Conservation (phyloP, 306 rosid genomes). For the Ziziphus jujuba region DNA sequence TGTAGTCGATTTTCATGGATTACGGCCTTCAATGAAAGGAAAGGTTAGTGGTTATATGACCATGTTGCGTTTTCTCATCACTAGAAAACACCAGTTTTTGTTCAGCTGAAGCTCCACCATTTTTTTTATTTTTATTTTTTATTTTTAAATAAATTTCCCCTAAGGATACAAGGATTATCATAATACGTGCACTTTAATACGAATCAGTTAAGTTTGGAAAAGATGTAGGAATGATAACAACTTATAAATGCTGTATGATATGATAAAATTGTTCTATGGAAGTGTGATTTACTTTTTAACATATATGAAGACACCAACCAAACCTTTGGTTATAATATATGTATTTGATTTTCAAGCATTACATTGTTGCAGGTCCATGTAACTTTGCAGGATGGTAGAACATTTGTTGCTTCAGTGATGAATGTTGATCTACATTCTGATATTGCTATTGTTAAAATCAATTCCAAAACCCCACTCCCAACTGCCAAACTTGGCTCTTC, state of each 20-base stretch:
- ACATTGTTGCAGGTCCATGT: conserved; percentile 61
- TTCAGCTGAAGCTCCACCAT: neutral
- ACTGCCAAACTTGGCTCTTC: conserved; percentile 81
- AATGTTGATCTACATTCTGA: conserved; percentile 86
- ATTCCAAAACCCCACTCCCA: conserved; percentile 80
- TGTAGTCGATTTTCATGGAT: conserved; percentile 62
- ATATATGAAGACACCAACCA: neutral
- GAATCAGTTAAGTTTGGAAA: no score
- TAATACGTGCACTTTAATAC: no score
- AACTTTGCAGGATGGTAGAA: conserved; percentile 88
- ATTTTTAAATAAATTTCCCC: no score
- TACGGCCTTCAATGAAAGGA: conserved; percentile 51
- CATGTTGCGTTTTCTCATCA: neutral
- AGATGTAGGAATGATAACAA: no score
- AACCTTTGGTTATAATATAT: neutral
- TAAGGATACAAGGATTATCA: neutral
- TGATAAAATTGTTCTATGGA: no score
- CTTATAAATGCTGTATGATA: no score
- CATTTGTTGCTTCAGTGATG: conserved; percentile 73
- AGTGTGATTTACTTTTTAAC: no score
- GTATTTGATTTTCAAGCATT: conserved; percentile 11
- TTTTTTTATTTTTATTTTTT: no score
- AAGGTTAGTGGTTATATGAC: conserved; percentile 53
- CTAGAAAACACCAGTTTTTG: neutral
- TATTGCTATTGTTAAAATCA: conserved; percentile 79